A percentile compares a stretch with the other conserved stretches of the same genome.
Conservation (phyloP, 2,329 filamentous ascomycete genomes). For the Aspergillus pseudotamarii region DNA sequence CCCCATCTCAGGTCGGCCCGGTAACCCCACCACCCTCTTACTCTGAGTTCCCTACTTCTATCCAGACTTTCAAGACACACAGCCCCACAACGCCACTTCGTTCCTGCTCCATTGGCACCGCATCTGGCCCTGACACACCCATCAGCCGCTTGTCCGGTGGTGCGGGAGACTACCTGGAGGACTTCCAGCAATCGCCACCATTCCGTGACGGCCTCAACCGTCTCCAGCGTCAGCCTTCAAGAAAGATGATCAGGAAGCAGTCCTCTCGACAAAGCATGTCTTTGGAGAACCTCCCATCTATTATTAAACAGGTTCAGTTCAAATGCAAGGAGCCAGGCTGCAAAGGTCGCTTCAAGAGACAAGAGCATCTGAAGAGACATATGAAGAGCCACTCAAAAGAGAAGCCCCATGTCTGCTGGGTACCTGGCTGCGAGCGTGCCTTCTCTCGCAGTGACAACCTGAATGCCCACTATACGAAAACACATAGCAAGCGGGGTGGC, state of each 20-base stretch:
- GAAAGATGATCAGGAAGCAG: constrained; percentile 34
- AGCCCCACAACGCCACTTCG: constrained; percentile 41
- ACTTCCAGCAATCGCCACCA: constrained; percentile 37
- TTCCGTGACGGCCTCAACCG: constrained; percentile 35
- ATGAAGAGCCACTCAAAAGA: constrained; percentile 51
- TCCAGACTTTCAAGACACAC: constrained; percentile 38
- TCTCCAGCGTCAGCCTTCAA: constrained; percentile 35
- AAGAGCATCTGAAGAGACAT: constrained; percentile 54
- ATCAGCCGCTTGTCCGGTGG: constrained; percentile 39
- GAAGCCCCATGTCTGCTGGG: constrained; percentile 49
- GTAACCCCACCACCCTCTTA: constrained; percentile 43
- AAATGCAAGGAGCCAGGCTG: constrained; percentile 48
- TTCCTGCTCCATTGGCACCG: constrained; percentile 38
- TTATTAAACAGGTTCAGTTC: constrained; percentile 46
- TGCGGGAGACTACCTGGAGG: constrained; percentile 38
- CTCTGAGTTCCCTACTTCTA: constrained; percentile 38
- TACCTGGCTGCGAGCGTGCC: constrained; percentile 44
- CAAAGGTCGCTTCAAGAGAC: constrained; percentile 50
- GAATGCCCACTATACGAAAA: constrained; percentile 50
- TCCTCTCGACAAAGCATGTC: constrained; percentile 39
- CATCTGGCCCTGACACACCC: constrained; percentile 38
- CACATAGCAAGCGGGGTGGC: constrained; percentile 49
- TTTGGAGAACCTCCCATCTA: constrained; percentile 40
- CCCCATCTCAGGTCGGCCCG: constrained; percentile 38
- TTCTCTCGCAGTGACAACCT: constrained; percentile 51